Evolutionary conservation across 495 filamentous ascomycete genomes (phyloP).

Genomic region (Oidiodendron maius): DNA sequence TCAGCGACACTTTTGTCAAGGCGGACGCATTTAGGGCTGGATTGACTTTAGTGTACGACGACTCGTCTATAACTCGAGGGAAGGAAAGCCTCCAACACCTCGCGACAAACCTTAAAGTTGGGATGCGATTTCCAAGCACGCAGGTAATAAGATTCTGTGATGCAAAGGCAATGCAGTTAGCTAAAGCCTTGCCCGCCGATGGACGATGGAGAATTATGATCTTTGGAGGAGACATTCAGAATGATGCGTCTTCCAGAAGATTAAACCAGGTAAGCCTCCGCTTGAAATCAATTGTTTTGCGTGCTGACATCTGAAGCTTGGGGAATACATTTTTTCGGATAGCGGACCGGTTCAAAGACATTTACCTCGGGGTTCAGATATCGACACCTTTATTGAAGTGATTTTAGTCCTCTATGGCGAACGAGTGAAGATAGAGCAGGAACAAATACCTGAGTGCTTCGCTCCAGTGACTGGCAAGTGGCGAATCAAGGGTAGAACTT

Average conservation of each 20-base stretch:
- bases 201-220: slow-evolving; percentile 63
- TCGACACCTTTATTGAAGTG: not conserved
- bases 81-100: slow-evolving; percentile 21
- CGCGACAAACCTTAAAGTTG: slow-evolving; percentile 42
- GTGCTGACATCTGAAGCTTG: not conserved
- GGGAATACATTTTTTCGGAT: not conserved
- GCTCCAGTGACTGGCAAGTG: slow-evolving; percentile 45
- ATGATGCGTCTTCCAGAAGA: slow-evolving; percentile 33
- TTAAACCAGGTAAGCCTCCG: slow-evolving; percentile 31
- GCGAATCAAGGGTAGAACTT: slow-evolving; percentile 46
- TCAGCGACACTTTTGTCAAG: slow-evolving; percentile 50
- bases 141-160: slow-evolving; percentile 56
- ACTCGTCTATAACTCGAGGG: slow-evolving; percentile 39
- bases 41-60: slow-evolving; percentile 50
- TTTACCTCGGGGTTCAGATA: not conserved
- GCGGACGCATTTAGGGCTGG: slow-evolving; percentile 61
- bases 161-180: slow-evolving; percentile 52
- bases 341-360: not conserved
- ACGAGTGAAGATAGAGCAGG: slow-evolving; percentile 38
- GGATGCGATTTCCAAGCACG: slow-evolving; percentile 51
- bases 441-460: slow-evolving; percentile 49
- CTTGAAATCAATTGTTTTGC: not conserved
- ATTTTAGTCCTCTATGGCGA: slow-evolving; percentile 21
- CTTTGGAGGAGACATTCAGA: slow-evolving; percentile 54
- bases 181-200: slow-evolving; percentile 37